These are phyloP conservation scores for Citrus glauca DNA, from an alignment of 345 rosid genomes.

Conservation along the genomic window DNA sequence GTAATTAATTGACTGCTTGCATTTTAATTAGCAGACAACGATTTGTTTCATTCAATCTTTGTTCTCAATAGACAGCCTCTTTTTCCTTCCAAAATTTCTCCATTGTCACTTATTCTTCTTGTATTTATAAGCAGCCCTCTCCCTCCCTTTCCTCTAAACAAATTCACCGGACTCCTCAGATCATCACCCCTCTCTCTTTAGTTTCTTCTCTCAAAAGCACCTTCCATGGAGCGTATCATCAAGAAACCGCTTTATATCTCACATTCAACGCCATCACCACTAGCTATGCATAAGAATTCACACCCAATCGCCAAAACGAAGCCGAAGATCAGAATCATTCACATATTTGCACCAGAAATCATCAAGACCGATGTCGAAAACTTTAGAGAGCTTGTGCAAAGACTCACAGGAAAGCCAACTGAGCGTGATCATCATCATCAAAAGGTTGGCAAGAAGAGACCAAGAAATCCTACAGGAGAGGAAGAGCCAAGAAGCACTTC, in stretches of 20 bases:
- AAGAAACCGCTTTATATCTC: slow-evolving; percentile 20
- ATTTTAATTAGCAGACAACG: slow-evolving; percentile 16
- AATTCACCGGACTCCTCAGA: slow-evolving; percentile 34
- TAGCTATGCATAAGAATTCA: slow-evolving; percentile 48
- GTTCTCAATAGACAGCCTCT: slow-evolving; percentile 22
- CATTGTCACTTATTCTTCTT: slow-evolving; percentile 4
- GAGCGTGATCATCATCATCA: slow-evolving; percentile 1
- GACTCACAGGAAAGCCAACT: slow-evolving; percentile 83
- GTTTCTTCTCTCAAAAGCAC: neutral
- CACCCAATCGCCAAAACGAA: slow-evolving; percentile 51
- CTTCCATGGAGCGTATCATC: slow-evolving; percentile 41
- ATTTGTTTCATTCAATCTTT: neutral
- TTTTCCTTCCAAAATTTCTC: slow-evolving; percentile 1
- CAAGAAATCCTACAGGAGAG: slow-evolving; percentile 14
- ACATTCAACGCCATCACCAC: slow-evolving; percentile 27
- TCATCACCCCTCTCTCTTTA: slow-evolving; percentile 16
- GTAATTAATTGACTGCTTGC: slow-evolving; percentile 21
- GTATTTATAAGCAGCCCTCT: slow-evolving; percentile 20
- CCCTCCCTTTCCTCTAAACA: slow-evolving; percentile 22
- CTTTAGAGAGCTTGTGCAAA: slow-evolving; percentile 85
- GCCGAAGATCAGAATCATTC: slow-evolving; percentile 81
- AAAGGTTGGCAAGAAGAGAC: slow-evolving; percentile 20
- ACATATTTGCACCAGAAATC: slow-evolving; percentile 91
- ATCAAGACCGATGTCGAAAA: slow-evolving; percentile 86
- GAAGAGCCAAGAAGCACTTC: neutral